Conservation (phyloP, 805 yeast genomes). For the Kodamaea leandrae region DNA sequence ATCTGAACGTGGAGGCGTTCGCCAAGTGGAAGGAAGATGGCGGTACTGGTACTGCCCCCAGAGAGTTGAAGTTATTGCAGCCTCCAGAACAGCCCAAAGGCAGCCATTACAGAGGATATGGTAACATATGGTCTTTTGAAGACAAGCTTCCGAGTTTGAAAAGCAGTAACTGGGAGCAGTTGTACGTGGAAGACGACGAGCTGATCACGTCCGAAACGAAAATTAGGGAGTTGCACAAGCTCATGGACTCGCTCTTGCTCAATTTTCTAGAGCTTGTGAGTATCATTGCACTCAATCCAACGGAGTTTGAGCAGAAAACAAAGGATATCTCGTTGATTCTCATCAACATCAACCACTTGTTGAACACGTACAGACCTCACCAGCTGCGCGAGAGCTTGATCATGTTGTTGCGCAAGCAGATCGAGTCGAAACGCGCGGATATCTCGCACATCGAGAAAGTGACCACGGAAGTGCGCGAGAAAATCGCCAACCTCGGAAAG, state of each 20-base stretch:
- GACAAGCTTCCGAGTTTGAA: constrained; percentile 75
- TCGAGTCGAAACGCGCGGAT: constrained; percentile 58
- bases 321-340: constrained; percentile 78
- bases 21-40: constrained; percentile 22
- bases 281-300: constrained; percentile 70
- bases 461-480: constrained; percentile 36
- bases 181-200: constrained; percentile 50
- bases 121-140: constrained; percentile 80
- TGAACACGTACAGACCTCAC: constrained; percentile 92
- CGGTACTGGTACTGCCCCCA: constrained; percentile 24
- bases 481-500: constrained; percentile 24
- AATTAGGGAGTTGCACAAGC: constrained; percentile 72
- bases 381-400: constrained; percentile 90
- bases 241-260: constrained; percentile 73
- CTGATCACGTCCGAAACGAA: constrained; percentile 42
- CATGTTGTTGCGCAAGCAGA: constrained; percentile 65
- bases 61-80: constrained; percentile 53
- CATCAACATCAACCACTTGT: constrained; percentile 85
- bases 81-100: constrained; percentile 68
- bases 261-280: constrained; percentile 84
- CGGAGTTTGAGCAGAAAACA: constrained; percentile 54
- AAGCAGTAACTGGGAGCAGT: constrained; percentile 73
- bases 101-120: constrained; percentile 78
- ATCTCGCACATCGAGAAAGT: constrained; percentile 46
- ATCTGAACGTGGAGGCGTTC: constrained; percentile 55